Percentiles rank a stretch among this genome's conserved stretches.
phyloP scores from a whole-genome alignment of 1,139 yeast species.

The Yamadazyma conglobata region DNA sequence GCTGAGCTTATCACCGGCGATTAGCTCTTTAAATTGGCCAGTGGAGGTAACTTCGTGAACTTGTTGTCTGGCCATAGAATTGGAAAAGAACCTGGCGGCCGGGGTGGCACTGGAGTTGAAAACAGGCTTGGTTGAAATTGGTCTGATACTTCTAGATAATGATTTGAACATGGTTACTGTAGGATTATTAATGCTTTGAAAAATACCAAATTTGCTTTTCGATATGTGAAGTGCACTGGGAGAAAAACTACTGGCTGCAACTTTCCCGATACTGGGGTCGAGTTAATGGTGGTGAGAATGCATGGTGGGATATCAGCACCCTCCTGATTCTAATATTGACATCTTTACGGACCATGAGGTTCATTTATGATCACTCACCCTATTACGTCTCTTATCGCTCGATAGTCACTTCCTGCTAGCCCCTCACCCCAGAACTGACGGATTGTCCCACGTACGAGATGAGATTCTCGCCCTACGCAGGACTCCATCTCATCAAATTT shows the following conservation, averaged over 20 bases:
- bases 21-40: conserved; percentile 16
- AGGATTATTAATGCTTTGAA: no score
- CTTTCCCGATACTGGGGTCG: neutral
- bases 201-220: no score
- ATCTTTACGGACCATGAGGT: no score
- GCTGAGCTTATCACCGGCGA: conserved; percentile 26
- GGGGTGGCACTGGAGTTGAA: neutral
- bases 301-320: no score
- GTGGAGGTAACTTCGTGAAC: conserved; percentile 21
- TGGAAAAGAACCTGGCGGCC: conserved; percentile 7
- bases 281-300: no score
- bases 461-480: no score
- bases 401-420: no score
- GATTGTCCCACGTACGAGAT: no score
- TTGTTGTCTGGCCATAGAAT: conserved; percentile 9
- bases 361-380: no score
- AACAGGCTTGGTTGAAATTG: neutral
- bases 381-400: no score
- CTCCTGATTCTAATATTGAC: no score
- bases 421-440: no score
- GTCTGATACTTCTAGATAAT: neutral
- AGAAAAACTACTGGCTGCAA: conserved; percentile 2
- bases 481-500: conserved; percentile 10
- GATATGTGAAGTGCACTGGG: conserved; percentile 2
- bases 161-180: conserved; percentile 1